A percentile compares a stretch with the other conserved stretches of the same genome.
Conservation (phyloP, 73 alveolate genomes). For the Tetrahymena malaccensis region DNA sequence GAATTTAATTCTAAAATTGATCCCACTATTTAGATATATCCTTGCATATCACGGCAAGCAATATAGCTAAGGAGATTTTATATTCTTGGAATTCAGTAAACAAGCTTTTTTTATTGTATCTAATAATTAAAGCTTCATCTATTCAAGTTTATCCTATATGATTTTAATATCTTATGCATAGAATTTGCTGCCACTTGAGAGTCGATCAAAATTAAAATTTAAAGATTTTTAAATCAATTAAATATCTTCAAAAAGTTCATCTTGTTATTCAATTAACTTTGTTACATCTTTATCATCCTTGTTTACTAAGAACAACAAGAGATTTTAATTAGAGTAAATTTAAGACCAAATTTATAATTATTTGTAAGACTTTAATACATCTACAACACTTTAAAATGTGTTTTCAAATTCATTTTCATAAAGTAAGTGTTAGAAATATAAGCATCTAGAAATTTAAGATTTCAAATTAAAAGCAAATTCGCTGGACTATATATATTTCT, state of each 20-base stretch:
- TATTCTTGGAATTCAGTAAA: neutral
- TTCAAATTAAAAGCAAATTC: neutral
- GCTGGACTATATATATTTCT: neutral
- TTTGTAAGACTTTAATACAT: neutral
- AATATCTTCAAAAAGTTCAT: too few species aligned
- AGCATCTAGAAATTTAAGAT: neutral
- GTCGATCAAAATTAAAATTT: neutral
- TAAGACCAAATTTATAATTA: neutral
- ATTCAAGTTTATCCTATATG: too few species aligned
- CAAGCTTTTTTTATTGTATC: neutral
- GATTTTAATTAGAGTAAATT: neutral
- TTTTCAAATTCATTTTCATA: neutral
- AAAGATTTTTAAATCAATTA: neutral
- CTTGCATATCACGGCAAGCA: neutral
- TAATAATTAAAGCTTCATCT: too few species aligned
- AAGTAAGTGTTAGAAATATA: neutral
- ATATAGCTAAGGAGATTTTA: too few species aligned
- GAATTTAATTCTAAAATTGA: too few species aligned
- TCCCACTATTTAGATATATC: too few species aligned
- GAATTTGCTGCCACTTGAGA: neutral
- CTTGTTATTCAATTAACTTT: neutral
- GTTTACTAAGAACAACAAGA: too few species aligned
- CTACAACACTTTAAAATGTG: neutral
- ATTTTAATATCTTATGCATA: too few species aligned
- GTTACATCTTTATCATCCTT: neutral